These are phyloP conservation scores for Phytophthora nicotianae DNA, from an alignment of 352 stramenopile species.

Conservation along the genomic window DNA sequence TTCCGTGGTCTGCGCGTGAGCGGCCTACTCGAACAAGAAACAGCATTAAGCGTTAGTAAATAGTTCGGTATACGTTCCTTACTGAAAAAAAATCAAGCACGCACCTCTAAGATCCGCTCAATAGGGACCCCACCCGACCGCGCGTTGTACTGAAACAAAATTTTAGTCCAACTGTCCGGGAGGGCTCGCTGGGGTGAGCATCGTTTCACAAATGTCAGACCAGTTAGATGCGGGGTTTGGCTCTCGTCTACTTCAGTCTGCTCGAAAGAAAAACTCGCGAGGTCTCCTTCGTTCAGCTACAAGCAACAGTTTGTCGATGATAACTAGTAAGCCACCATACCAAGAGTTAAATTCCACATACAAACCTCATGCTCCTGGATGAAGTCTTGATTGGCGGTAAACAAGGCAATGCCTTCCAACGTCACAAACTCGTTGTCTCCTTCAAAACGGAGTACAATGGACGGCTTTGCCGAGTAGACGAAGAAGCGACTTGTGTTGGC, in stretches of 20 bases:
- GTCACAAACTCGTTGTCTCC: constrained; percentile 58
- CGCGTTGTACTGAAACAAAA: constrained; percentile 83
- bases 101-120: constrained; percentile 67
- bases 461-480: constrained; percentile 67
- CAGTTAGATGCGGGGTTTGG: constrained; percentile 51
- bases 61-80: neutral
- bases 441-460: constrained; percentile 73
- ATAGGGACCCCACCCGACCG: constrained; percentile 65
- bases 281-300: constrained; percentile 75
- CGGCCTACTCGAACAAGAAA: constrained; percentile 23
- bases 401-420: constrained; percentile 73
- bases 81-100: constrained; percentile 2
- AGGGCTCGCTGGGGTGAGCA: constrained; percentile 85
- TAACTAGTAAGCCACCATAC: neutral
- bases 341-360: neutral
- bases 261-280: constrained; percentile 83
- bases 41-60: constrained; percentile 4
- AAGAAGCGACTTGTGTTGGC: constrained; percentile 84
- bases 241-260: constrained; percentile 55
- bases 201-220: constrained; percentile 69
- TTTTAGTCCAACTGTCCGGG: constrained; percentile 90
- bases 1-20: constrained; percentile 32
- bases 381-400: constrained; percentile 49
- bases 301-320: neutral
- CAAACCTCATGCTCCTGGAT: constrained; percentile 71